Evolutionary conservation across 2,329 filamentous ascomycete species (phyloP), one percentile per base, ranked within the genome.

Genomic region (Tolypocladium ophioglossoides): DNA sequence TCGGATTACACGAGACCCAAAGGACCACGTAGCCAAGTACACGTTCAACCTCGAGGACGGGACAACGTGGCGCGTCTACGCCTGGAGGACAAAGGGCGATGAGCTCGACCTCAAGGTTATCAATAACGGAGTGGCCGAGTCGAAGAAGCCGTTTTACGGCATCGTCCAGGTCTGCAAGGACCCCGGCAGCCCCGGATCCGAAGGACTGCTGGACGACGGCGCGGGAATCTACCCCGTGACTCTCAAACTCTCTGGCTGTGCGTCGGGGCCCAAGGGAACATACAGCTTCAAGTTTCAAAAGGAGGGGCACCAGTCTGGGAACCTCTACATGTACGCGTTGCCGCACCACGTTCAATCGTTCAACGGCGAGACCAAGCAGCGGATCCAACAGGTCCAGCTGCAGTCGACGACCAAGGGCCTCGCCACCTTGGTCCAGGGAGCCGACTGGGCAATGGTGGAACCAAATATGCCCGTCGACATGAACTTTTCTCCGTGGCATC

Each of bases 271-370:
- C 0, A 73, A 72, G 12, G 92, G 89, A 12, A 82, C 76, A 2
- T 99, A 97, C 67, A 82, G 73, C 0, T 80, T 97, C 55, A 71
- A 72, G 0, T 97, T 88, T 73, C 71, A 74, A n/a, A 92, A 89
- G 63, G 78, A 74, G 1, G 92, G 91, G 7, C 74, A 83, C 38
- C 66, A 75, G 18, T 68, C 72, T 8, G 74, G 80, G 18, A 79
- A 75, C 56, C 74, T 96, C 24, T 75, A 94, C 58, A 94, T 95
- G 85, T 96, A 87, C 67, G 89, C 88, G 18, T 73, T 99, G 50
- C 90, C 91, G 24, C 94, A 97, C 68, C 94, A 97, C 61, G 67
- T 89, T 3, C 74, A 83, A 35, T 90, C 88, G 0, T 91, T 97
- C 57, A 82, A 89, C 59, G 61, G 68, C 1, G 69, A 70, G 1